Base-by-base conservation (phyloP, 495 filamentous ascomycete species). In the Lasiosphaeria miniovina region DNA sequence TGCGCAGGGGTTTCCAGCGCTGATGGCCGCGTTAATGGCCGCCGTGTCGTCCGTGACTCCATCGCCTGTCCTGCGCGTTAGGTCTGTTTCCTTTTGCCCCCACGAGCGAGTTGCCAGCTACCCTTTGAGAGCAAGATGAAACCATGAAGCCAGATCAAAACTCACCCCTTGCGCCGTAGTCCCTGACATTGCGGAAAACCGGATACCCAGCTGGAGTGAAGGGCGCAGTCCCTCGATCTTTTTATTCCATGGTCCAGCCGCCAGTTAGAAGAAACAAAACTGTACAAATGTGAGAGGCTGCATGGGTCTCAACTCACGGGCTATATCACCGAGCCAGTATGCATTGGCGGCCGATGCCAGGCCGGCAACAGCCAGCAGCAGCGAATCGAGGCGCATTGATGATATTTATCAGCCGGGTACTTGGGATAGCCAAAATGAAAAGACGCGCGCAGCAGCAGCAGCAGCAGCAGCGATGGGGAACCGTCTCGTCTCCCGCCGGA, bases 21-120 rank as follows among this genome's bases (percentile, higher is more conserved):
- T 82, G 64, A 96, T 90, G 24, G 93, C 93, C 50, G 78, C 71
- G 65, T 95, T 94, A 75, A 96, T 95, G 0, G 92, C 90, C 40
- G 70, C 85, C 3, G 91, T 93, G 68, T 96, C 92, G 67, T 96
- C 91, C 3, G 89, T 90, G 33, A 66, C 60, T 32, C 76, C 76
- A 62, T 78, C 77, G 57, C 75, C 73, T 75, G 49, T 51, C 24
- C n/a, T 14, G 6, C 5, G 36, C 11, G 33, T 49, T 32, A 51
- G 43, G 10, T n/a, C 43, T 11, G 43, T n/a, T 46, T n/a, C 43
- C 43, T 46, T n/a, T 41, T 7, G n/a, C 24, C 12, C 50, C 36
- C 50, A 33, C 24, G 24, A 24, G 24, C 24, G 24, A 24, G 24
- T 24, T 24, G 24, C 24, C 24, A 24, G 24, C 24, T 2, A 24